Percentiles rank a stretch among this genome's conserved stretches.
These are phyloP conservation scores for Voacanga thouarsii DNA, from an alignment of 257 asterid species.

Conservation along the genomic window DNA sequence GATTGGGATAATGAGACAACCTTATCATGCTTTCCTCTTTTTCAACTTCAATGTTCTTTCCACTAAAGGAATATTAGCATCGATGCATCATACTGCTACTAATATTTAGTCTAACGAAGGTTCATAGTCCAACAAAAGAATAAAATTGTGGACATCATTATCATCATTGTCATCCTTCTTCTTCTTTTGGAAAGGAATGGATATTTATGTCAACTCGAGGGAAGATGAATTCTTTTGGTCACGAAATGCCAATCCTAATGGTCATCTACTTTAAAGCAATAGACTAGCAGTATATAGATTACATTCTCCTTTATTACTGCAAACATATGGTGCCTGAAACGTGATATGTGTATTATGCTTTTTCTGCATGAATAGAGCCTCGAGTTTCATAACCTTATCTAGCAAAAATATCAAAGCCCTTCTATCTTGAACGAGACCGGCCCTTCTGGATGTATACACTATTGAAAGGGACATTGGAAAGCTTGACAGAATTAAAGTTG, in stretches of 20 bases:
- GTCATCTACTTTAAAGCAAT: neutral
- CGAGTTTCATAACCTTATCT: neutral
- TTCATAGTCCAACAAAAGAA: neutral
- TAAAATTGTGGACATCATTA: neutral
- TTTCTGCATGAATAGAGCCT: neutral
- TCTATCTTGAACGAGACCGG: slow-evolving; percentile 38
- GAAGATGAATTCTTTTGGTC: neutral
- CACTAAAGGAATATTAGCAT: neutral
- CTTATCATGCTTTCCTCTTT: neutral
- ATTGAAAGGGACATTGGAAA: slow-evolving; percentile 85
- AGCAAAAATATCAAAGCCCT: neutral
- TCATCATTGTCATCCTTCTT: neutral
- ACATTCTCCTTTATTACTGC: neutral
- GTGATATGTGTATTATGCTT: neutral
- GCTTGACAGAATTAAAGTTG: slow-evolving; percentile 85
- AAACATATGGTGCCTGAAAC: neutral
- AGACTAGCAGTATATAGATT: neutral
- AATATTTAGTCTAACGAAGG: neutral
- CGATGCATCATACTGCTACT: neutral
- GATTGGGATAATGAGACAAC: neutral
- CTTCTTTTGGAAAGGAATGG: neutral
- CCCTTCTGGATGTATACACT: slow-evolving; percentile 82
- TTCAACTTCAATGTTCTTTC: no score
- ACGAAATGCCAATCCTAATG: neutral
- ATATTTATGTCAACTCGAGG: neutral